These are phyloP conservation scores for Rhodotorula mucilaginosa DNA, from an alignment of 1,284 basidiomycete species.

Conservation along the genomic window DNA sequence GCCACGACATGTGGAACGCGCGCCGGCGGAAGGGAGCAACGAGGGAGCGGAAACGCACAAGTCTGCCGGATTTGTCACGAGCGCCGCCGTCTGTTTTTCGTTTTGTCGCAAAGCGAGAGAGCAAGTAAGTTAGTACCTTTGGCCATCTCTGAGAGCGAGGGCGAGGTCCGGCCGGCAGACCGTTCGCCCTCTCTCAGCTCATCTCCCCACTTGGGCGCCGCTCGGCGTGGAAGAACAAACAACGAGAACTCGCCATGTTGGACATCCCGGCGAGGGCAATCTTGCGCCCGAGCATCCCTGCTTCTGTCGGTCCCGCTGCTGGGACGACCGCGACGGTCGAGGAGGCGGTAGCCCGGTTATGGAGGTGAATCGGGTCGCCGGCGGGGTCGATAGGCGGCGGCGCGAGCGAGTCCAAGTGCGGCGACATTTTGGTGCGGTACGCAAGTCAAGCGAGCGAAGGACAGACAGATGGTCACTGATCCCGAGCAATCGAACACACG, in stretches of 20 bases:
- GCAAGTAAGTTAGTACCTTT: no score
- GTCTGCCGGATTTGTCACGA: slow-evolving; percentile 33
- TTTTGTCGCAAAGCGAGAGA: background rate
- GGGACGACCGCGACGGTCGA: background rate
- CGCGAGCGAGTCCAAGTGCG: slow-evolving; percentile 22
- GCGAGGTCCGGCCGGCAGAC: no score
- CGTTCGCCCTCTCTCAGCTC: no score
- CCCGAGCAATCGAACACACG: no score
- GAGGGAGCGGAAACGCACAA: slow-evolving; percentile 16
- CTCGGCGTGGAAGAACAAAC: no score
- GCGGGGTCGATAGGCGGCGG: slow-evolving; percentile 26
- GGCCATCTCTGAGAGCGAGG: no score
- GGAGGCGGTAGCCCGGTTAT: background rate
- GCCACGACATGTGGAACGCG: background rate
- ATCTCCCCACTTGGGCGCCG: no score
- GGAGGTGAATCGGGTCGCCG: slow-evolving; percentile 8
- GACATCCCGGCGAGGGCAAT: slow-evolving; percentile 26
- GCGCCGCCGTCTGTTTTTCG: slow-evolving; percentile 20
- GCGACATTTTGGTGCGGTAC: background rate
- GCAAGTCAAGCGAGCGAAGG: no score
- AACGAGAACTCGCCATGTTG: slow-evolving; percentile 29
- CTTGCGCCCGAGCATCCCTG: slow-evolving; percentile 21
- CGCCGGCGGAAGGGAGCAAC: background rate
- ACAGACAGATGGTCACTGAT: no score
- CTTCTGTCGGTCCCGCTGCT: background rate